phyloP scores from a whole-genome alignment of 1,139 yeast genomes.

The Zygoascus meyerae region DNA sequence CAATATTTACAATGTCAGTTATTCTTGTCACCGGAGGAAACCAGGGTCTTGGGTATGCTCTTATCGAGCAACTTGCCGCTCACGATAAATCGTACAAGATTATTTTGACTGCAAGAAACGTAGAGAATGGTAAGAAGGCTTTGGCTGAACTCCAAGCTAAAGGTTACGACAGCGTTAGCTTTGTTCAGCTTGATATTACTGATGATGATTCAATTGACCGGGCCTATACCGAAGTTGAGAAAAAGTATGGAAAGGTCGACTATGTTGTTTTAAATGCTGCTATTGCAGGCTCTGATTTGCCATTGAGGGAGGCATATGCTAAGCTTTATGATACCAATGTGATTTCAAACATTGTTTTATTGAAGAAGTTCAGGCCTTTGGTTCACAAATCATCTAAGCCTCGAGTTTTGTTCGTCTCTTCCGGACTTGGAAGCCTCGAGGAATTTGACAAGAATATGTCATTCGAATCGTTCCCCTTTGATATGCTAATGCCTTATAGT shows the following conservation, averaged over 20 bases:
- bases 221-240: conserved; percentile 14
- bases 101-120: conserved; percentile 4
- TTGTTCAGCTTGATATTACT: conserved; percentile 5
- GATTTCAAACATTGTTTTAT: not conserved
- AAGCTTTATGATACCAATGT: conserved; percentile 21
- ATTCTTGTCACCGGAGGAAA: conserved; percentile 10
- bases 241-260: conserved; percentile 17
- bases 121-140: conserved; percentile 1
- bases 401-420: not conserved
- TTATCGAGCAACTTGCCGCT: conserved; percentile 1
- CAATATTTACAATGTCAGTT: conserved; percentile 3
- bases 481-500: not conserved
- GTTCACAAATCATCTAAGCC: conserved; percentile 2
- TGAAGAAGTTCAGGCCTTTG: conserved; percentile 2
- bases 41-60: conserved; percentile 8
- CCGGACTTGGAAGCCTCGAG: not conserved
- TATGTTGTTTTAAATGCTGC: conserved; percentile 23
- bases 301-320: conserved; percentile 18
- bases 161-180: not conserved
- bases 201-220: conserved; percentile 4
- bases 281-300: conserved; percentile 10
- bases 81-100: not conserved
- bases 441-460: too few relatives aligned
- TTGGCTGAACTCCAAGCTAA: not conserved
- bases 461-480: too few relatives aligned